Percentiles rank a stretch among this genome's conserved stretches.
Evolutionary conservation across 805 yeast genomes (phyloP).

Genomic region (Saccharomyces jurei): DNA sequence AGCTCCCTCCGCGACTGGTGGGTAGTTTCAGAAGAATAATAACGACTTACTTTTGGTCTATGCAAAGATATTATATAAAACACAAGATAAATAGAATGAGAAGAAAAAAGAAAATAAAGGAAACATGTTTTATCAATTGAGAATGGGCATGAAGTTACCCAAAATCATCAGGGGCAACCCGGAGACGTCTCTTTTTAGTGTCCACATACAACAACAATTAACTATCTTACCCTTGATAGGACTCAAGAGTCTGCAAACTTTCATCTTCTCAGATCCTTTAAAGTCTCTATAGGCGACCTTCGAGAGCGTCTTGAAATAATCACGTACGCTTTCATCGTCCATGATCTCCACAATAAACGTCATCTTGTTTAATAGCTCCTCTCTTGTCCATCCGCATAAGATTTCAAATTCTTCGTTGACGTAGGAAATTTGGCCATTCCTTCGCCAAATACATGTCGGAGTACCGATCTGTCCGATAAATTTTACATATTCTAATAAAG

Average conservation of each 20-base stretch:
- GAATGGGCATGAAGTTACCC: constrained; percentile 83
- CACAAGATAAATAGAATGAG: neutral
- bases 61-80: neutral
- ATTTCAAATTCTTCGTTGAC: constrained; percentile 91
- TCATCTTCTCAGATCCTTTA: constrained; percentile 80
- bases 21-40: neutral
- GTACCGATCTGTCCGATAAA: constrained; percentile 81
- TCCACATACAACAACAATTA: constrained; percentile 82
- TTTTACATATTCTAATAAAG: constrained; percentile 79
- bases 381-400: constrained; percentile 82
- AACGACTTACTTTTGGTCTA: neutral
- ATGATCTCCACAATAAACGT: constrained; percentile 72
- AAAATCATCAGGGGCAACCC: constrained; percentile 96
- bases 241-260: constrained; percentile 71
- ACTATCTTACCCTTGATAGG: constrained; percentile 43
- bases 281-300: constrained; percentile 87
- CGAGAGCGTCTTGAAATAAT: constrained; percentile 78
- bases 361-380: constrained; percentile 54
- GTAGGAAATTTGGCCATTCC: constrained; percentile 91
- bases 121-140: neutral
- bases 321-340: constrained; percentile 81
- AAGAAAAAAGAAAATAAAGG: constrained; percentile 21
- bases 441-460: constrained; percentile 90
- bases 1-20: neutral
- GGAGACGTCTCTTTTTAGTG: constrained; percentile 87